Conservation (phyloP, 2,329 filamentous ascomycete species). For the Calonectria pteridis region DNA sequence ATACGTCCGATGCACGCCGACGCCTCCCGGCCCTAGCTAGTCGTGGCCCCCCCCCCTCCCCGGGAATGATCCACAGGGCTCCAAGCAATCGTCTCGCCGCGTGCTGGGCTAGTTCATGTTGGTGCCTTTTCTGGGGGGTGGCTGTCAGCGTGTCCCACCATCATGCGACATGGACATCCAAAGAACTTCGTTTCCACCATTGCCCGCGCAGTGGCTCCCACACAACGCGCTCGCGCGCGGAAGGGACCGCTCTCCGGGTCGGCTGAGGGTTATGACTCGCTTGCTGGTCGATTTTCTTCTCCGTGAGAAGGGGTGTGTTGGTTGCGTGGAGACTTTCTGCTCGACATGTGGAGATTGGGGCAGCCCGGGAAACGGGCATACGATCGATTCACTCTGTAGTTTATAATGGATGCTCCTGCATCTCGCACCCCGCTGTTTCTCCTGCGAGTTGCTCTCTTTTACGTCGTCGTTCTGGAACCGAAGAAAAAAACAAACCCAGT, state of each 20-base stretch:
- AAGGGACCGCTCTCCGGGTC: background rate
- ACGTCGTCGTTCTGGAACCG: constrained; percentile 13
- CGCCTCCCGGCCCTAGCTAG: constrained; percentile 35
- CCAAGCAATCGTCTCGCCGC: constrained; percentile 25
- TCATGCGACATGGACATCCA: constrained; percentile 35
- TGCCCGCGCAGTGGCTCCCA: constrained; percentile 7
- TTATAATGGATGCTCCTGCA: constrained; percentile 23
- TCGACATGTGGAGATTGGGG: background rate
- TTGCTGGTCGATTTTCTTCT: constrained; percentile 6
- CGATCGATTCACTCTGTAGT: constrained; percentile 1
- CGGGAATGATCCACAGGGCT: constrained; percentile 23
- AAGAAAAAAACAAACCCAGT: background rate
- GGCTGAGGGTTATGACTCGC: constrained; percentile 14
- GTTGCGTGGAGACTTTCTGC: background rate
- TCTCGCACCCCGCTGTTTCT: constrained; percentile 16
- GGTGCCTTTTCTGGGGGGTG: constrained; percentile 26
- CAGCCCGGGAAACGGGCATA: background rate
- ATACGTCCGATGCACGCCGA: constrained; percentile 34
- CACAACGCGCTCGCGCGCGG: background rate
- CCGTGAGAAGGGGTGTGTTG: background rate
- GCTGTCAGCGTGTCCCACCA: constrained; percentile 36
- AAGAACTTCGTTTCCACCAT: constrained; percentile 20
- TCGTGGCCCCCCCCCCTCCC: background rate
- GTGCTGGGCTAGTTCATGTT: background rate
- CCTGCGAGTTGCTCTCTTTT: constrained; percentile 51